Percentiles rank a stretch among this genome's conserved stretches.
These are phyloP conservation scores for Podila horticola DNA, from an alignment of 192 early-diverging fungal species.

Conservation along the genomic window DNA sequence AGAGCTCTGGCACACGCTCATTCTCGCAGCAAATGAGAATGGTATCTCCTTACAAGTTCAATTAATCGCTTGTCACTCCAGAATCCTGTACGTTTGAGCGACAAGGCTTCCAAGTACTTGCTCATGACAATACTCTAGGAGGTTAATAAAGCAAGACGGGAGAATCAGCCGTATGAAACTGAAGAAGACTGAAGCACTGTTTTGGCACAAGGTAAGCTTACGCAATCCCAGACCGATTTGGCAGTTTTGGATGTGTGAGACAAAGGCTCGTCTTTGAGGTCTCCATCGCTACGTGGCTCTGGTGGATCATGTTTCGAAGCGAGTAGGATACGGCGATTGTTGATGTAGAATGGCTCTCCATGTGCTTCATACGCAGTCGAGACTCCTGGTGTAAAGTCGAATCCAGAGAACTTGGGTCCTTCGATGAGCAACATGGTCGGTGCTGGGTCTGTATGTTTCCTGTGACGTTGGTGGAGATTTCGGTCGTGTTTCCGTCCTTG, in stretches of 20 bases:
- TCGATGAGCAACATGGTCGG: conserved; percentile 38
- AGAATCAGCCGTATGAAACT: not conserved
- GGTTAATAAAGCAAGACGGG: not conserved
- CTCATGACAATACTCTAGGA: conserved; percentile 41
- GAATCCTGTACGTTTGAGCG: conserved; percentile 4
- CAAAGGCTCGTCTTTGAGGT: not conserved
- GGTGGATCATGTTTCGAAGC: conserved; percentile 7
- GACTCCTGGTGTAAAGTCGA: conserved; percentile 18
- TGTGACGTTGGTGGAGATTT: not conserved
- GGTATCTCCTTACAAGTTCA: conserved; percentile 32
- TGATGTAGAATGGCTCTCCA: conserved; percentile 18
- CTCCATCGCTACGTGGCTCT: not conserved
- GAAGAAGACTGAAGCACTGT: not conserved
- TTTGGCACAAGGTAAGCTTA: conserved; percentile 5
- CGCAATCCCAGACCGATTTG: conserved; percentile 43
- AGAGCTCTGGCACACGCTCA: too few species aligned
- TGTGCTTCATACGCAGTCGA: not conserved
- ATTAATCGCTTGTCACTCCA: conserved; percentile 26
- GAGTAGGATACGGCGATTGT: conserved; percentile 27
- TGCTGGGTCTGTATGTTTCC: not conserved
- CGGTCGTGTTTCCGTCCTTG: not conserved
- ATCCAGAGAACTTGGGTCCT: conserved; percentile 45
- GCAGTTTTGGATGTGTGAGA: conserved; percentile 46
- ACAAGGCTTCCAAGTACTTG: conserved; percentile 45
- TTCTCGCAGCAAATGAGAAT: too few species aligned